Percentiles rank a stretch among this genome's conserved stretches.
Evolutionary conservation across 495 filamentous ascomycete genomes (phyloP).

Genomic region (Hyaloscypha bicolor): DNA sequence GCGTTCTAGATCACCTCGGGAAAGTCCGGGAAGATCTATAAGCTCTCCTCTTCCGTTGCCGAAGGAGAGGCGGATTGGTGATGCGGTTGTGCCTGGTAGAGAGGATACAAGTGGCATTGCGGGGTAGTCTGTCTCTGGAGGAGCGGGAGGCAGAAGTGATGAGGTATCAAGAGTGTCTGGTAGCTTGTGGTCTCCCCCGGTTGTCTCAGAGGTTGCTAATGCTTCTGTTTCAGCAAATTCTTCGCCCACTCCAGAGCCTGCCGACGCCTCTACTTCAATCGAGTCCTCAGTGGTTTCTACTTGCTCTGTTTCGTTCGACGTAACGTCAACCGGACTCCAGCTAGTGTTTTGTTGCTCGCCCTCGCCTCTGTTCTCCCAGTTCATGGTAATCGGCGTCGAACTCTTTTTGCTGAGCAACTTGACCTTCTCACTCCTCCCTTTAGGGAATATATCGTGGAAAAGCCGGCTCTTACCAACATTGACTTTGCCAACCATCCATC

Average conservation of each 20-base stretch:
- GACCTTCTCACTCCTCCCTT: constrained; percentile 59
- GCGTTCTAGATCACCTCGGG: constrained; percentile 67
- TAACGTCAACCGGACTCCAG: background rate
- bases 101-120: constrained; percentile 81
- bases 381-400: constrained; percentile 32
- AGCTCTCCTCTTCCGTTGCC: constrained; percentile 84
- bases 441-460: constrained; percentile 82
- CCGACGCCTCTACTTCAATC: background rate
- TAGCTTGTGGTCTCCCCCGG: background rate
- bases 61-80: constrained; percentile 88
- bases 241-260: constrained; percentile 23
- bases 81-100: constrained; percentile 90
- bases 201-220: background rate
- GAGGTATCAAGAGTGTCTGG: constrained; percentile 19
- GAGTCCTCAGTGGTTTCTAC: background rate
- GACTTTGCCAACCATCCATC: constrained; percentile 98
- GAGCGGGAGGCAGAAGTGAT: constrained; percentile 71
- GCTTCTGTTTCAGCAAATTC: constrained; percentile 24
- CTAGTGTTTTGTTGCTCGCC: constrained; percentile 24
- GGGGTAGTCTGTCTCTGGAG: constrained; percentile 71
- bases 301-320: background rate
- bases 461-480: constrained; percentile 97
- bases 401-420: constrained; percentile 17
- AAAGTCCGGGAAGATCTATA: constrained; percentile 90
- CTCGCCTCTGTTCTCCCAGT: constrained; percentile 24